phyloP scores from a whole-genome alignment of 805 yeast species.

The Candida maltosa region DNA sequence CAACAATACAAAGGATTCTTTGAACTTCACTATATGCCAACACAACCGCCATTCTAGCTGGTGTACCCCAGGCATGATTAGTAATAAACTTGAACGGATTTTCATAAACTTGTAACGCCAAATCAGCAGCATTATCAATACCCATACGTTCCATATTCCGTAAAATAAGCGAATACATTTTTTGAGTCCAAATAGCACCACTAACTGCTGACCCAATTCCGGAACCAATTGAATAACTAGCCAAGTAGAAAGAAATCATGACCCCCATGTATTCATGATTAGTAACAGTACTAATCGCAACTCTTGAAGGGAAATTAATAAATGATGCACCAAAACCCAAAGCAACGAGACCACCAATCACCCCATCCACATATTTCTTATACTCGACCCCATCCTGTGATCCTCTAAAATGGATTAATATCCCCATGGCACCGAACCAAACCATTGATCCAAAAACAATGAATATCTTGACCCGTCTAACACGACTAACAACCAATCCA shows the following conservation, averaged over 20 bases:
- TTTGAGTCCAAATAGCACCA: conserved; percentile 68
- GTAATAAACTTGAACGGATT: conserved; percentile 50
- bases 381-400: conserved; percentile 41
- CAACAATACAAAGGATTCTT: conserved; percentile 52
- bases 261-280: conserved; percentile 65
- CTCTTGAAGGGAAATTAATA: conserved; percentile 64
- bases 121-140: conserved; percentile 12
- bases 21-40: conserved; percentile 58
- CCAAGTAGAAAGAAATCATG: conserved; percentile 53
- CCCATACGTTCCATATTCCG: conserved; percentile 20
- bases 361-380: conserved; percentile 9
- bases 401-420: conserved; percentile 51
- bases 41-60: conserved; percentile 55
- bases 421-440: conserved; percentile 60
- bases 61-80: conserved; percentile 56
- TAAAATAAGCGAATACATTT: conserved; percentile 49
- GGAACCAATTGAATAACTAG: conserved; percentile 58
- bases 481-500: conserved; percentile 47
- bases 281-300: conserved; percentile 55
- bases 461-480: conserved; percentile 52
- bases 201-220: conserved; percentile 62
- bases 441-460: conserved; percentile 53
- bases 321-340: conserved; percentile 74
- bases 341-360: conserved; percentile 60
- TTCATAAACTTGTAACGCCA: conserved; percentile 23